Evolutionary conservation across 495 filamentous ascomycete species (phyloP).

Genomic region (Collariella sp.): DNA sequence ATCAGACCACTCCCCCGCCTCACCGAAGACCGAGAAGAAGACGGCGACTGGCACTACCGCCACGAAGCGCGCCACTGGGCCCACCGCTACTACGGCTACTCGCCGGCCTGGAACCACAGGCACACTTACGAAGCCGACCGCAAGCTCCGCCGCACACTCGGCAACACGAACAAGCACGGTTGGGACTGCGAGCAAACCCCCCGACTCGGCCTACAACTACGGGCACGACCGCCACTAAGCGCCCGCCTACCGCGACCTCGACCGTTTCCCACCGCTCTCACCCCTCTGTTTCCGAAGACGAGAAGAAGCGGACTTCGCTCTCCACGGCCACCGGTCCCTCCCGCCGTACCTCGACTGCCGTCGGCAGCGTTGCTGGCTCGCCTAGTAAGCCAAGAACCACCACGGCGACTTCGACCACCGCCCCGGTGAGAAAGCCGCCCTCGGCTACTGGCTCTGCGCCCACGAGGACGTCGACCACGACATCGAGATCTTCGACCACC

Average conservation of each 20-base stretch:
- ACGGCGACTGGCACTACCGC: slow-evolving; percentile 12
- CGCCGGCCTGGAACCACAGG: slow-evolving; percentile 11
- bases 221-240: slow-evolving; percentile 25
- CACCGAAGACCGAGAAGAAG: neutral
- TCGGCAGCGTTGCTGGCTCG: slow-evolving; percentile 26
- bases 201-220: slow-evolving; percentile 31
- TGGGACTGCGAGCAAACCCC: slow-evolving; percentile 28
- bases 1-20: neutral
- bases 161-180: slow-evolving; percentile 28
- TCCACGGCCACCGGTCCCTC: slow-evolving; percentile 30
- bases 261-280: slow-evolving; percentile 32
- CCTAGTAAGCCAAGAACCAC: slow-evolving; percentile 33
- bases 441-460: slow-evolving; percentile 24
- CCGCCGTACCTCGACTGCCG: slow-evolving; percentile 33
- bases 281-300: slow-evolving; percentile 41
- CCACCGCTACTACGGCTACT: slow-evolving; percentile 9
- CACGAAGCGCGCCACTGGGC: slow-evolving; percentile 20
- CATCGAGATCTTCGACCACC: slow-evolving; percentile 22
- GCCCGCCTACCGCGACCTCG: slow-evolving; percentile 29
- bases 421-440: slow-evolving; percentile 34
- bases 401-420: slow-evolving; percentile 27
- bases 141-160: slow-evolving; percentile 33
- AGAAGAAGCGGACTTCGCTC: slow-evolving; percentile 30
- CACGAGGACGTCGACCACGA: slow-evolving; percentile 22
- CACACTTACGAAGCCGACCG: slow-evolving; percentile 30